Base-by-base conservation (phyloP, 2,329 filamentous ascomycete species). In the Aspergillus tanneri region DNA sequence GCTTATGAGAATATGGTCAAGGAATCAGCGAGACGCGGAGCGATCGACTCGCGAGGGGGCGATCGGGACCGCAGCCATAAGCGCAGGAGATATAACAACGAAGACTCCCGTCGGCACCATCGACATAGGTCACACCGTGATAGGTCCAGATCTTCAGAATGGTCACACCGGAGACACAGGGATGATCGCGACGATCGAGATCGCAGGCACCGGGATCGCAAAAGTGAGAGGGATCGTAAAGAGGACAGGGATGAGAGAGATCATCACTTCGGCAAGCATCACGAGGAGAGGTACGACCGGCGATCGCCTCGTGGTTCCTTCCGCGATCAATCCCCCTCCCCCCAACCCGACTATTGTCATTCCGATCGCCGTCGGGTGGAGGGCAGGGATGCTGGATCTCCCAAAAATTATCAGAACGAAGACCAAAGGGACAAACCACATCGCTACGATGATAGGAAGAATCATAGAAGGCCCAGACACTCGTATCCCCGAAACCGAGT, bases 1-100 rank as follows among this genome's bases (percentile, higher is more conserved):
- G 85, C 87, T 2, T 89, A 90, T 65, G 82, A 90, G 49, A 69
- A 67, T 18, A 67, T 70, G 64, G 72, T 77, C 50, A 76, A 74
- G 44, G 72, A 76, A 55, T 65, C 72, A 7, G 58, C 69, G 43
- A 59, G 56, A 47, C 56, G 60, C 43, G 54, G 54, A 28, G 51
- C 55, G 40, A 54, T 57, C 41, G 47, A 14, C 12, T 34, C 30
- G 5, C 57, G 16, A 38, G 43, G 12, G 52, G 47, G 55, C 5
- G 53, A 56, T 19, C 48, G 53, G 3, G 52, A 55, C 18, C 41
- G 55, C 9, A 55, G 59, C 18, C 55, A 55, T 22, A 54, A 53
- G 27, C 51, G 57, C 50, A 55, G 58, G 30, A 46, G 55, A 37
- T 57, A 64, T 43, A 59, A 55, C 25, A 61, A 58, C 44, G 61